Evolutionary conservation across 2,329 filamentous ascomycete genomes (phyloP), one percentile per base, ranked within the genome.

Genomic region (Chaetomium sp.): DNA sequence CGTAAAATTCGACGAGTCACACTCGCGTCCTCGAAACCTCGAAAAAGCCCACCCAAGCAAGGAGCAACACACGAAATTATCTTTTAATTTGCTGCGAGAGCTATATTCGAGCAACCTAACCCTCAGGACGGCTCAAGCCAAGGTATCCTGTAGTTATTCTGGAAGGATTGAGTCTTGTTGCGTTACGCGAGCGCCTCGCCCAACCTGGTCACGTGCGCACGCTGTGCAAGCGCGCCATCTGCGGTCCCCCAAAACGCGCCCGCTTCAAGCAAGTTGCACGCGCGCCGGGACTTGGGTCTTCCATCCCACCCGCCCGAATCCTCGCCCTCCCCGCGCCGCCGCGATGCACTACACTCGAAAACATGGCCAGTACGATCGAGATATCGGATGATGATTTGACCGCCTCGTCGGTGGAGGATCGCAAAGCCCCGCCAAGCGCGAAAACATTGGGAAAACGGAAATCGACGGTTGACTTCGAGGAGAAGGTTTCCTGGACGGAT

Each of bases 401-500:
- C 3, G 58, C 58, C 1, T 64, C 63, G 10, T 61, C 58, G 2
- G 56, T 51, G 10, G 55, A 57, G 7, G 38, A n/a, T 27, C 19
- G 19, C 43, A 14, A 34, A 27, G 52, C 51, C 5, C 27, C 42
- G 1, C 32, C 34, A 4, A 12, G 9, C 3, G 6, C 36, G 11
- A 64, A 60, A 11, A 44, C 61, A 1, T 46, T 59, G 4, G 59
- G 63, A 4, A 76, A 76, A 61, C 68, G 73, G 27, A 78, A 76
- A 60, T 61, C 66, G 3, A 66, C 70, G 2, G 45, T 63, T 8
- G 66, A 70, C 6, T 63, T 72, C 35, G 69, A 70, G 12, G 74
- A 76, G 55, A 78, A 76, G 61, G 71, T 78, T 1, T 66, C 72
- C n/a, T 81, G 76, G 77, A 79, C 78, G 3, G 82, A 84, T 55